These are phyloP conservation scores for Pecoramyces ruminantium DNA, from an alignment of 192 early-diverging fungal genomes.

Conservation along the genomic window DNA sequence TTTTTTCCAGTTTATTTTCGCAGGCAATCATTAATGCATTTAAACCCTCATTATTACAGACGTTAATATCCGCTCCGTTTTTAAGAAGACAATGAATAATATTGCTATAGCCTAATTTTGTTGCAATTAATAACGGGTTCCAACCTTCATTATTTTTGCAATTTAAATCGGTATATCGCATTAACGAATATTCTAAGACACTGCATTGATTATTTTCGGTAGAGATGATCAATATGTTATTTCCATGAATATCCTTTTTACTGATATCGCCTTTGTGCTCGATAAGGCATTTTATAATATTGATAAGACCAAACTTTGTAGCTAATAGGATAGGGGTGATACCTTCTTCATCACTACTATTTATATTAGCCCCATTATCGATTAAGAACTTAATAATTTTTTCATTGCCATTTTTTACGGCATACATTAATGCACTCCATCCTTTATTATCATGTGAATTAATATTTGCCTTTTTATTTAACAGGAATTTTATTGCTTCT, in stretches of 20 bases:
- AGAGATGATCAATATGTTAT: background rate
- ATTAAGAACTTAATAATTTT: background rate
- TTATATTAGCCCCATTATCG: background rate
- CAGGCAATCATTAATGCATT: background rate
- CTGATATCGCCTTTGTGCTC: background rate
- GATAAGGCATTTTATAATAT: background rate
- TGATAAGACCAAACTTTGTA: background rate
- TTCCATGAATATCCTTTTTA: background rate
- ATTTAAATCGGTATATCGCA: background rate
- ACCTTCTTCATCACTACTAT: background rate
- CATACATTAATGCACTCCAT: background rate
- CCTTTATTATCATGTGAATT: background rate
- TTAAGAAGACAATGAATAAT: background rate
- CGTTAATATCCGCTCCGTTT: background rate
- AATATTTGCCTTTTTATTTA: background rate
- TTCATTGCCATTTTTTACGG: background rate
- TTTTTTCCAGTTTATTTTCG: background rate
- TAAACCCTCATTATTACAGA: background rate
- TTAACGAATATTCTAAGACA: background rate
- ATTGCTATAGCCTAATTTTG: background rate
- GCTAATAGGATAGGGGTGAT: background rate
- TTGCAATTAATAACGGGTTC: background rate
- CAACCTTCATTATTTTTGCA: background rate
- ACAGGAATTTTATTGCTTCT: background rate
- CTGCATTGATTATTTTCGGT: background rate